phyloP scores from a whole-genome alignment of 2,329 filamentous ascomycete genomes.

The Diaporthe sp. region DNA sequence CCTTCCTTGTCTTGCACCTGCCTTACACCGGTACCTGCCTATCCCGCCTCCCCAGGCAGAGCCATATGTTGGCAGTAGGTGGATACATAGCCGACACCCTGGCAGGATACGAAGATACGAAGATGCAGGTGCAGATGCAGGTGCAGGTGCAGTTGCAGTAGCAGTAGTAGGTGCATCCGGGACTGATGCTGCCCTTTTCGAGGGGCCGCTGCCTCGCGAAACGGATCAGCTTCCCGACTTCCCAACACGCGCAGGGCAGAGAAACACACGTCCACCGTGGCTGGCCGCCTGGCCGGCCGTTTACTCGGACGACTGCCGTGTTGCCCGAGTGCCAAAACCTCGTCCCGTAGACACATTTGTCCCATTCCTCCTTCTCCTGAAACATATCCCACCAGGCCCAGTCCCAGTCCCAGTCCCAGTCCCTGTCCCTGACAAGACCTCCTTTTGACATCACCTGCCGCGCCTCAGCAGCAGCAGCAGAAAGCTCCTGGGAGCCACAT shows the following conservation, averaged over 20 bases:
- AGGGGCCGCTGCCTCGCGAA: not conserved
- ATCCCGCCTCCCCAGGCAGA: not conserved
- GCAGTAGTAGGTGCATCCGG: not conserved
- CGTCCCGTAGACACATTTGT: not conserved
- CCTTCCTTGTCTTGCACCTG: not conserved
- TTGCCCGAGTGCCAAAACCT: not conserved
- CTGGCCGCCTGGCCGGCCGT: conserved; percentile 3
- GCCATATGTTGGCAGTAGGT: not conserved
- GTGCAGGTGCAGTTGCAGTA: not conserved
- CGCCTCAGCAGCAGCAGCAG: not conserved
- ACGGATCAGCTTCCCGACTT: conserved; percentile 25
- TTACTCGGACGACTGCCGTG: conserved; percentile 18
- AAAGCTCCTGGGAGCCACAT: conserved; percentile 1
- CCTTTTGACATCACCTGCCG: conserved; percentile 3
- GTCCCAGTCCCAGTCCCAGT: conserved; percentile 15
- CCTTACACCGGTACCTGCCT: not conserved
- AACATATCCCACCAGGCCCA: conserved; percentile 17
- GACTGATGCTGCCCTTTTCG: not conserved
- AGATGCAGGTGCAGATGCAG: not conserved
- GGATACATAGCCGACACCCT: not conserved
- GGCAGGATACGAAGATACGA: not conserved
- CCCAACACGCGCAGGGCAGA: conserved; percentile 2
- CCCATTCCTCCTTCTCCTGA: conserved; percentile 19
- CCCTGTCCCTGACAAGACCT: conserved; percentile 6
- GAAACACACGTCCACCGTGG: not conserved